A percentile compares a stretch with the other conserved stretches of the same genome.
These are phyloP conservation scores for Penicillium nordicum DNA, from an alignment of 2,329 filamentous ascomycete species.

Conservation along the genomic window DNA sequence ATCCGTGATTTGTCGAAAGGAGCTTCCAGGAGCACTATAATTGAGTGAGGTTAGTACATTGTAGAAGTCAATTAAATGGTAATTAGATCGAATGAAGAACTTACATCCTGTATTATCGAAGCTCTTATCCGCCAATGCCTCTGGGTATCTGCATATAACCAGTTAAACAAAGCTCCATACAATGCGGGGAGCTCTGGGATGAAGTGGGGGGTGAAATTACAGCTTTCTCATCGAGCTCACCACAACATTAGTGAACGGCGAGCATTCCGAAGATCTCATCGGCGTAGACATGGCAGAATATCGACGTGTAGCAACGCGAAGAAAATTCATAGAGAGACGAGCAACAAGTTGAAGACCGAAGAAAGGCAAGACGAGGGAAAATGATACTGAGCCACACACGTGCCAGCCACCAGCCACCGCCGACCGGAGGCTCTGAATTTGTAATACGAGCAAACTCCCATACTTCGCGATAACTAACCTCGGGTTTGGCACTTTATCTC, in stretches of 20 bases:
- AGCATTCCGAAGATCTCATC: conserved; percentile 36
- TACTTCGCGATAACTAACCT: conserved; percentile 17
- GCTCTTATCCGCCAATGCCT: conserved; percentile 78
- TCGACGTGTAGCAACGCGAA: conserved; percentile 18
- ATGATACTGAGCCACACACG: conserved; percentile 14
- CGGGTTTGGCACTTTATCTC: conserved; percentile 3
- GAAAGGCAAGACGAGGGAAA: neutral
- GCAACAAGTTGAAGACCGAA: neutral
- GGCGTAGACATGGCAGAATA: conserved; percentile 35
- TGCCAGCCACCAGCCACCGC: conserved; percentile 23
- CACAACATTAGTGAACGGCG: conserved; percentile 65
- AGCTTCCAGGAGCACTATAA: conserved; percentile 65
- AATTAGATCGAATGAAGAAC: conserved; percentile 14
- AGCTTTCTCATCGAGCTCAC: conserved; percentile 75
- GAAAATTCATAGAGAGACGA: conserved; percentile 23
- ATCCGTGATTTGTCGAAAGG: conserved; percentile 57
- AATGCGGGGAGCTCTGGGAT: conserved; percentile 8
- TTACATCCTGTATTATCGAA: conserved; percentile 92
- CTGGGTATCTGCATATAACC: conserved; percentile 68
- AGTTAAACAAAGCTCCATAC: conserved; percentile 10
- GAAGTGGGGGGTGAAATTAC: conserved; percentile 49
- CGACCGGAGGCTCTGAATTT: conserved; percentile 18
- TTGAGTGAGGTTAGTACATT: conserved; percentile 1
- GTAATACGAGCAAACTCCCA: conserved; percentile 15
- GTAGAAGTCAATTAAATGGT: neutral